Evolutionary conservation across 1,284 basidiomycete genomes (phyloP), one percentile per base, ranked within the genome.

Genomic region (Cutaneotrichosporon dermatis): DNA sequence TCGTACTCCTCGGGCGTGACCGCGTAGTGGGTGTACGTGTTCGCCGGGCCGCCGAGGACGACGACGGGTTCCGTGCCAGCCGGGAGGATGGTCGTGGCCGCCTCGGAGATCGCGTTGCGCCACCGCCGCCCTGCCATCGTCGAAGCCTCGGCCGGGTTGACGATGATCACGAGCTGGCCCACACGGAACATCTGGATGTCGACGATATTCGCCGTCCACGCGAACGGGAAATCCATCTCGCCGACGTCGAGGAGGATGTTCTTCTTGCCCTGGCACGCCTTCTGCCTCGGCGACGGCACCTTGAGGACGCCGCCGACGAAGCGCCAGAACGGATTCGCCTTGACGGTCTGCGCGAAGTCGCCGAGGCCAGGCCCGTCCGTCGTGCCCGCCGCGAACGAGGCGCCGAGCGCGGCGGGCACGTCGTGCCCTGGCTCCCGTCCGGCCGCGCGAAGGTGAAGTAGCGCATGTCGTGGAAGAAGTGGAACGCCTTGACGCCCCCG

Each of bases 111-210:
- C 4, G 61, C 61, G 3, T 45, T 34, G 25, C 58, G 55, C 61
- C 61, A 63, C 8, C 61, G 48, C 9, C 61, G 46, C 1, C 61
- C 61, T 0, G 51, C 37, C 61, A 63, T 63, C 4, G 58, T 63
- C 42, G 55, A 60, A 16, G 55, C 58, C 48, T 63, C 61, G 25
- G 46, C 52, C 4, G 61, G 58, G 9, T 42, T 15, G 25, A 63
- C 45, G 53, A 63, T 59, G 40, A 63, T 63, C 40, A 63, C 39
- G 10, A 63, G 50, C 55, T 63, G 61, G 7, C 61, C 61, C 16
- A 63, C 52, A 3, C 61, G 61, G 40, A 59, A 13, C 15, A 63
- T 5, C 44, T 59, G 58, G 25, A 57, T 45, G 39, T 63, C 58
- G 49, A 63, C 55, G 16, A 55, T 57, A 48, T 60, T 63, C 5